Conservation (phyloP, 768 basidiomycete genomes). For the Lentinula edodes region DNA sequence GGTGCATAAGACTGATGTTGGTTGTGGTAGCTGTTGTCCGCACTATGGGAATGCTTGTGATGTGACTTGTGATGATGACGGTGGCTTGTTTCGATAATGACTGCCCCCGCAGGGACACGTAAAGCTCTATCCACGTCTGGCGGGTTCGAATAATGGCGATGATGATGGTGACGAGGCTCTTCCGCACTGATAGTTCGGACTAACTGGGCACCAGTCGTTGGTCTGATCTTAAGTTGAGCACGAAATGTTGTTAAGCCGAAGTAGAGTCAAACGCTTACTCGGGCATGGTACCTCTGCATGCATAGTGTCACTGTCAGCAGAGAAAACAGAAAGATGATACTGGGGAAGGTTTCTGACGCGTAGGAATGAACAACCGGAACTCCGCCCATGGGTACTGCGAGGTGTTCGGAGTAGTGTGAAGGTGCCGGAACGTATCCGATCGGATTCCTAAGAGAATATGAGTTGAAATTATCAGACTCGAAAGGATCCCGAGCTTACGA, state of each 20-base stretch:
- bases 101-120: neutral
- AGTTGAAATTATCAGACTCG: neutral
- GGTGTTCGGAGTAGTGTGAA: neutral
- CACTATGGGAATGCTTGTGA: conserved; percentile 2
- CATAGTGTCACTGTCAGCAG: neutral
- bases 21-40: neutral
- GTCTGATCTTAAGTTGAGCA: neutral
- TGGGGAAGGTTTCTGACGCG: neutral
- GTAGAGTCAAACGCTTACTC: neutral
- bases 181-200: neutral
- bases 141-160: conserved; percentile 5
- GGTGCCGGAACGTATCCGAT: neutral
- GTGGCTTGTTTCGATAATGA: neutral
- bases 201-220: neutral
- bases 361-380: conserved; percentile 3
- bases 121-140: conserved; percentile 1
- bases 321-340: too few relatives aligned
- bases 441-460: neutral
- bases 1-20: conserved; percentile 1
- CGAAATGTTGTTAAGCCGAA: neutral
- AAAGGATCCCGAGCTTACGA: neutral
- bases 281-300: neutral
- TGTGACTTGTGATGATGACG: neutral
- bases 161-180: neutral
- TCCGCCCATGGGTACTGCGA: neutral